These are phyloP conservation scores for Chytriomyces hyalinus DNA, from an alignment of 192 early-diverging fungal species.

Conservation along the genomic window DNA sequence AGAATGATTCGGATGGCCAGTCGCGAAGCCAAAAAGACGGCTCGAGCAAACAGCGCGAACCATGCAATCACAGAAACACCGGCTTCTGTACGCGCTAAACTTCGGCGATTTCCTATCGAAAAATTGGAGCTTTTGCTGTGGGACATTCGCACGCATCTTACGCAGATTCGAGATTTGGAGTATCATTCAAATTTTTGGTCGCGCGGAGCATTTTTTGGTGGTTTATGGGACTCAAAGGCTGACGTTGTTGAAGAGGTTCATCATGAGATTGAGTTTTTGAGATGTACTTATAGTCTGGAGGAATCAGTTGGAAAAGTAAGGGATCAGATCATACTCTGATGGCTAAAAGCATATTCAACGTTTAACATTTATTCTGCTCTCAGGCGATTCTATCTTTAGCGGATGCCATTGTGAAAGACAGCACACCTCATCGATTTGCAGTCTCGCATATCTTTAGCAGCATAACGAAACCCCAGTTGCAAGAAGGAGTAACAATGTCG, in stretches of 20 bases:
- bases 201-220: not conserved
- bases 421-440: too few species aligned
- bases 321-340: too few species aligned
- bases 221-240: not conserved
- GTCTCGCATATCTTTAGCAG: too few species aligned
- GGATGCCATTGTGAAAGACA: too few species aligned
- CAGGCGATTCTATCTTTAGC: too few species aligned
- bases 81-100: not conserved
- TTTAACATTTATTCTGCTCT: too few species aligned
- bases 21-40: not conserved
- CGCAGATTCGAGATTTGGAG: not conserved
- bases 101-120: not conserved
- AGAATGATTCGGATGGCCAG: not conserved
- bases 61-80: not conserved
- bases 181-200: not conserved
- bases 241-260: not conserved
- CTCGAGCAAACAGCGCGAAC: not conserved
- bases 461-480: too few species aligned
- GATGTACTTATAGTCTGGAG: not conserved
- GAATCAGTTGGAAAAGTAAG: not conserved
- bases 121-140: constrained; percentile 2
- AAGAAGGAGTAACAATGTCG: too few species aligned
- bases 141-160: not conserved
- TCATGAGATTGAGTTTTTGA: not conserved
- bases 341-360: too few species aligned